These are phyloP conservation scores for Curvularia hawaiiensis DNA, from an alignment of 2,329 filamentous ascomycete genomes.

Conservation along the genomic window DNA sequence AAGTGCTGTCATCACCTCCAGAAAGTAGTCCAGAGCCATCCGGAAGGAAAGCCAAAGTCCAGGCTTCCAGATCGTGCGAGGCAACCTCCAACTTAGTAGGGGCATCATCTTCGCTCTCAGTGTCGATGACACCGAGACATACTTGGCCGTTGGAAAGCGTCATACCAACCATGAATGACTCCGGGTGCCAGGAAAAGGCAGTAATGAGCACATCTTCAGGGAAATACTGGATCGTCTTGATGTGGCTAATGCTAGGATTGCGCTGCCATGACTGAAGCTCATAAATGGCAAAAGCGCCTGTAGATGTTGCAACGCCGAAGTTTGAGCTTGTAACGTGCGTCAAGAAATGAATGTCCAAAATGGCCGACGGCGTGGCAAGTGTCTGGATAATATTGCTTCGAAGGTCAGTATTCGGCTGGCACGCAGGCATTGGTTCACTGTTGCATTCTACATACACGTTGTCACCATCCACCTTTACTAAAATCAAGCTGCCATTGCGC, in stretches of 20 bases:
- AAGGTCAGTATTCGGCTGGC: background rate
- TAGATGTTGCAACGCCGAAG: slow-evolving; percentile 79
- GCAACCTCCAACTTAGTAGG: slow-evolving; percentile 30
- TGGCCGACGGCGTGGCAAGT: slow-evolving; percentile 68
- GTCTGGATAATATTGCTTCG: slow-evolving; percentile 58
- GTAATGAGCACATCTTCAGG: slow-evolving; percentile 68
- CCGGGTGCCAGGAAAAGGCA: slow-evolving; percentile 75
- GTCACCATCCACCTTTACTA: slow-evolving; percentile 63
- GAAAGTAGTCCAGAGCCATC: slow-evolving; percentile 61
- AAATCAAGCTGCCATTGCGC: slow-evolving; percentile 74
- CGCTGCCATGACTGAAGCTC: slow-evolving; percentile 45
- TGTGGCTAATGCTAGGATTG: slow-evolving; percentile 24
- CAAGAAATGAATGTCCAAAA: slow-evolving; percentile 86
- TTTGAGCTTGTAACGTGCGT: slow-evolving; percentile 53
- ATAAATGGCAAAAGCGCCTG: slow-evolving; percentile 71
- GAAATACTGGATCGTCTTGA: slow-evolving; percentile 56
- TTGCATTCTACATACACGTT: slow-evolving; percentile 59
- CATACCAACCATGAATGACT: slow-evolving; percentile 63
- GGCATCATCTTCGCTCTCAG: slow-evolving; percentile 33
- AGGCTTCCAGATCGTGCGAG: slow-evolving; percentile 69
- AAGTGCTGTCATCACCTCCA: slow-evolving; percentile 76
- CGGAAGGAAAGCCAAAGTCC: slow-evolving; percentile 68
- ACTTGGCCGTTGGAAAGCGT: slow-evolving; percentile 74
- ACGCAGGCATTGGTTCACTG: background rate
- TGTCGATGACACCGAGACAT: slow-evolving; percentile 36